Evolutionary conservation across 176 grass and related monocot genomes (phyloP).

Genomic region (Elymus sibiricus): DNA sequence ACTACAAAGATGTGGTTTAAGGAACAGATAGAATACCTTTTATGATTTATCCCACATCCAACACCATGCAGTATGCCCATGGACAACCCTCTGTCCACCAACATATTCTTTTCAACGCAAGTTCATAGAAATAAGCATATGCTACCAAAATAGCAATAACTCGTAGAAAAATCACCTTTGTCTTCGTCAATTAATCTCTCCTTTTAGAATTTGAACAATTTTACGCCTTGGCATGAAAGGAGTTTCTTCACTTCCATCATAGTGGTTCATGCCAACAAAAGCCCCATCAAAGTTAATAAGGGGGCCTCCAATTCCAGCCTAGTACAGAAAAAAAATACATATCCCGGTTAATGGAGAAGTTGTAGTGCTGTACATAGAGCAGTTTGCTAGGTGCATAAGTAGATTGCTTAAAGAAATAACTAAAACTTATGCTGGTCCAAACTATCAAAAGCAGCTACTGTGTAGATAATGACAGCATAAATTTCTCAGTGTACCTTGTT

Average conservation of each 20-base stretch:
- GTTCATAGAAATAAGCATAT: not conserved
- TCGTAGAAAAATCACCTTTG: not conserved
- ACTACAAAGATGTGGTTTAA: not conserved
- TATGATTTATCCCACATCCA: not conserved
- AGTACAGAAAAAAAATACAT: not conserved
- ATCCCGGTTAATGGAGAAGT: not conserved
- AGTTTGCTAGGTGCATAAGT: not conserved
- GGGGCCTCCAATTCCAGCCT: not conserved
- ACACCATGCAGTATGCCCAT: not conserved
- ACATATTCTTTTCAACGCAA: not conserved
- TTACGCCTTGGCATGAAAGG: not conserved
- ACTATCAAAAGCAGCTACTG: not conserved
- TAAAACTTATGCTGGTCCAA: not conserved
- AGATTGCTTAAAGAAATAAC: not conserved
- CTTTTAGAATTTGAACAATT: not conserved
- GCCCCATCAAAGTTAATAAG: not conserved
- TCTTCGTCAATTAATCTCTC: not conserved
- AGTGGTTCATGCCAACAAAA: conserved; percentile 7
- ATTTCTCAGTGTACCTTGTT: not conserved
- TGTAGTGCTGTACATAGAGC: not conserved
- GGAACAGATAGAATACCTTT: not conserved
- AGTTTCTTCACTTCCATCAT: not conserved
- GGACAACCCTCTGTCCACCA: not conserved
- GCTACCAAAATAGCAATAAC: not conserved
- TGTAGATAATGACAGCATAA: not conserved